Base-by-base conservation (phyloP, 2,329 filamentous ascomycete species). In the Clarireedia homoeocarpa region DNA sequence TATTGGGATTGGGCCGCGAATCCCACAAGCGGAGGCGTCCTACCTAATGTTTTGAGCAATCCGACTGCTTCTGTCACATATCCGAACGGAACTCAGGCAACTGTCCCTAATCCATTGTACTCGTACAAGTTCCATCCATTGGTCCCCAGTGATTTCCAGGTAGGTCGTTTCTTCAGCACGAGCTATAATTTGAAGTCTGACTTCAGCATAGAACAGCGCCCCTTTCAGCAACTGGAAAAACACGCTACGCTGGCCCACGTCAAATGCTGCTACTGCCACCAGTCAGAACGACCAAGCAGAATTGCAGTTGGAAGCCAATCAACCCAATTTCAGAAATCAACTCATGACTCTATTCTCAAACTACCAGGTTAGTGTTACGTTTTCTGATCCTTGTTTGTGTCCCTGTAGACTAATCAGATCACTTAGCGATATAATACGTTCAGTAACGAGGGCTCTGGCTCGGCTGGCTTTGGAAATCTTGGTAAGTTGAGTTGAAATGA, bases 71-170 rank as follows among this genome's bases (percentile, higher is more conserved):
- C 15, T 5, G 23, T 61, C 6, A 53, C 50, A 6, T 60, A 46
- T 36, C 58, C 59, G 14, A 51, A 56, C 82, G n/a, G 73, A 75
- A 47, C 80, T 80, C 0, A 80, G 80, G 27, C 78, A 75, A 48
- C 81, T 80, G 84, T 86, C 45, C 71, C 75, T 2, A 86, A 86
- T 57, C 83, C 83, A 3, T 72, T 86, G 6, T 83, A 77, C 63
- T 77, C 75, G 24, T 86, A 84, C 62, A 70, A 71, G 2, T 86
- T 86, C 59, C 77, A 77, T 42, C 83, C 84, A 0, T 48, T 62
- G 15, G 20, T 36, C 2, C 50, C 49, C 17, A 42, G 17, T 10
- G 55, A 56, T 9, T 48, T 56, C 24, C 36, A 1, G n/a, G 55
- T 56, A 42, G 40, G 26, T 48, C 15, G 7, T 14, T 42, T 15